Conservation (phyloP, 805 yeast species). For the Metschnikowia colocasiae region DNA sequence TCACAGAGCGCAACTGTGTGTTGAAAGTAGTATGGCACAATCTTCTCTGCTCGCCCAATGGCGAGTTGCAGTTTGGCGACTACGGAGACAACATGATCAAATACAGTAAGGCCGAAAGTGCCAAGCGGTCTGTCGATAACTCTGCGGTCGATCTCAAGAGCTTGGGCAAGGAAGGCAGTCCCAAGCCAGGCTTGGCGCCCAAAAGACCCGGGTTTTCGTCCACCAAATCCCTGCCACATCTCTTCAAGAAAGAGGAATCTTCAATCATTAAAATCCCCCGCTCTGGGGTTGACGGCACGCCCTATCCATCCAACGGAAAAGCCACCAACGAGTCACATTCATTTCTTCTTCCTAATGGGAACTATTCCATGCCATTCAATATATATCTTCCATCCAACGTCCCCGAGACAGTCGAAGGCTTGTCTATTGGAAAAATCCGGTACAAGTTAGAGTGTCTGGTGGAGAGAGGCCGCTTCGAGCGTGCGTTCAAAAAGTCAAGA, state of each 20-base stretch:
- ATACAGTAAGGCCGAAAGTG: slow-evolving; percentile 19
- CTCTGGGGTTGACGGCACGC: slow-evolving; percentile 43
- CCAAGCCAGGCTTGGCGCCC: slow-evolving; percentile 7
- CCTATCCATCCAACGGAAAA: slow-evolving; percentile 18
- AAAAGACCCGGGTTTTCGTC: slow-evolving; percentile 27
- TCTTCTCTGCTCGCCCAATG: slow-evolving; percentile 38
- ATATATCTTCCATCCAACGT: slow-evolving; percentile 43
- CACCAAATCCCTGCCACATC: slow-evolving; percentile 30
- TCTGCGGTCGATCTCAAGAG: slow-evolving; percentile 12
- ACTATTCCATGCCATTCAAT: slow-evolving; percentile 48
- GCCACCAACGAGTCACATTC: slow-evolving; percentile 22
- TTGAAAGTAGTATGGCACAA: slow-evolving; percentile 48
- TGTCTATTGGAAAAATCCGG: slow-evolving; percentile 38
- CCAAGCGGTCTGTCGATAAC: slow-evolving; percentile 12
- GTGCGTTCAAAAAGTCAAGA: slow-evolving; percentile 30
- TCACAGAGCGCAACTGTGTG: slow-evolving; percentile 37
- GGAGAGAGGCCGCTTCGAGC: slow-evolving; percentile 43
- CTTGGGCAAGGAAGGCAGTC: slow-evolving; percentile 6
- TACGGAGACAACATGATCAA: slow-evolving; percentile 37
- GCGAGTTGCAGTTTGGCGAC: slow-evolving; percentile 36
- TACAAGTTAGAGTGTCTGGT: slow-evolving; percentile 43
- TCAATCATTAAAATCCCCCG: slow-evolving; percentile 27
- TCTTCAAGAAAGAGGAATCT: slow-evolving; percentile 14
- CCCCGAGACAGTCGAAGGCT: slow-evolving; percentile 51
- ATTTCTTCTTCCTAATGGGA: slow-evolving; percentile 48